phyloP scores from a whole-genome alignment of 2,329 filamentous ascomycete genomes.

The Ceratocystis papillata region DNA sequence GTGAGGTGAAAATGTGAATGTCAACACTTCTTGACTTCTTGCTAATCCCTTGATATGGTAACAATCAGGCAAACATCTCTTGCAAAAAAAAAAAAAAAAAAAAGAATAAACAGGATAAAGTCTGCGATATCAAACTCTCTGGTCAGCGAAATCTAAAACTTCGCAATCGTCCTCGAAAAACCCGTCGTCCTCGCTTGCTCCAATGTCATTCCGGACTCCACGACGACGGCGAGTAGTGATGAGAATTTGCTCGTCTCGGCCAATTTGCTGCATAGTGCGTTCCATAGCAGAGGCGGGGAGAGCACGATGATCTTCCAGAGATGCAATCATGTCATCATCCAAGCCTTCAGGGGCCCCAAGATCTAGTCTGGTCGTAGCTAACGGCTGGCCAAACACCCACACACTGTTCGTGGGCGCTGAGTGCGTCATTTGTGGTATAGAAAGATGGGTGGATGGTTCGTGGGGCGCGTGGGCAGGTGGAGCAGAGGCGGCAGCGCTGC shows the following conservation, averaged over 20 bases:
- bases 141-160: conserved; percentile 75
- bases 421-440: background rate
- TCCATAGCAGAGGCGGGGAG: conserved; percentile 55
- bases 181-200: conserved; percentile 42
- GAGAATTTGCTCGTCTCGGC: conserved; percentile 64
- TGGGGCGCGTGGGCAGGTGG: too few relatives aligned
- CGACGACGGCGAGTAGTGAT: conserved; percentile 66
- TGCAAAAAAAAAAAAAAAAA: conserved; percentile 2
- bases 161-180: conserved; percentile 93
- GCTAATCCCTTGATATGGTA: background rate
- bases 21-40: background rate
- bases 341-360: conserved; percentile 38
- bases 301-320: conserved; percentile 46
- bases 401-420: conserved; percentile 24
- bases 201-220: conserved; percentile 38
- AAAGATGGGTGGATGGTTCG: background rate
- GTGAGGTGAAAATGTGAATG: background rate
- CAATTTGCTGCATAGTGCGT: conserved; percentile 47
- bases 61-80: background rate
- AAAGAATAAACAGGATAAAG: background rate
- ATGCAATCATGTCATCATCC: conserved; percentile 44
- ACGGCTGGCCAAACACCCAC: conserved; percentile 53
- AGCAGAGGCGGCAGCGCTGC: conserved; percentile 14
- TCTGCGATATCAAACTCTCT: conserved; percentile 34
- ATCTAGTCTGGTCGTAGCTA: conserved; percentile 43